These are phyloP conservation scores for Fusarium hainanense DNA, from an alignment of 2,329 filamentous ascomycete genomes.

Conservation along the genomic window DNA sequence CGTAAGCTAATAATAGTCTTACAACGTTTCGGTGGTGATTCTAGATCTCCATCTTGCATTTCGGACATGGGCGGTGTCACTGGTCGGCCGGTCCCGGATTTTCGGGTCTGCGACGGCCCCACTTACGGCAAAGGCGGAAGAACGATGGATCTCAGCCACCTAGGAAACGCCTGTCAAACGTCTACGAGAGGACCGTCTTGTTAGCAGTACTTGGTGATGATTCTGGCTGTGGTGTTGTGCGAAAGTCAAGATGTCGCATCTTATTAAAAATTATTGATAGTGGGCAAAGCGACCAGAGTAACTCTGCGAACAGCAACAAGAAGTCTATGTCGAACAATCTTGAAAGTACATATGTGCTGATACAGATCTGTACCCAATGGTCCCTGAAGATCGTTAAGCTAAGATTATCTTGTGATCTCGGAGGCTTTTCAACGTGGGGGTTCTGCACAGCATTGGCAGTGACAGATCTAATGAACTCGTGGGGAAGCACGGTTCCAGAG, in stretches of 20 bases:
- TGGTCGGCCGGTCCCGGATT: conserved; percentile 11
- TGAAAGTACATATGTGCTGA: background rate
- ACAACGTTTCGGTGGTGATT: background rate
- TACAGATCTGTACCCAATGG: background rate
- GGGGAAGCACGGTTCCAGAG: background rate
- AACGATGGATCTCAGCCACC: background rate
- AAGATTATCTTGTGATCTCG: background rate
- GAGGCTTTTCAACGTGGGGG: background rate
- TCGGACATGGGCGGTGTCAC: background rate
- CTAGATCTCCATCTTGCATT: background rate
- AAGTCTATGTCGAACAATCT: background rate
- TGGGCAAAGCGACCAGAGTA: background rate
- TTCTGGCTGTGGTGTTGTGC: rapidly evolving
- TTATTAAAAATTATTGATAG: background rate
- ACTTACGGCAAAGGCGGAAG: conserved; percentile 2
- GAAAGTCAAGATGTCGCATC: background rate
- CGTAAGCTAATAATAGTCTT: background rate
- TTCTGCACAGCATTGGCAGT: conserved; percentile 1
- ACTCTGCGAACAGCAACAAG: background rate
- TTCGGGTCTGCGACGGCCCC: conserved; percentile 5
- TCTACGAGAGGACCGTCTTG: rapidly evolving
- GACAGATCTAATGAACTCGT: conserved; percentile 18
- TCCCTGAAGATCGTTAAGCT: background rate
- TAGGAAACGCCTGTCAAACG: background rate
- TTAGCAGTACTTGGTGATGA: background rate